Evolutionary conservation across 2,329 filamentous ascomycete genomes (phyloP).

Genomic region (Aspergillus carbonarius): DNA sequence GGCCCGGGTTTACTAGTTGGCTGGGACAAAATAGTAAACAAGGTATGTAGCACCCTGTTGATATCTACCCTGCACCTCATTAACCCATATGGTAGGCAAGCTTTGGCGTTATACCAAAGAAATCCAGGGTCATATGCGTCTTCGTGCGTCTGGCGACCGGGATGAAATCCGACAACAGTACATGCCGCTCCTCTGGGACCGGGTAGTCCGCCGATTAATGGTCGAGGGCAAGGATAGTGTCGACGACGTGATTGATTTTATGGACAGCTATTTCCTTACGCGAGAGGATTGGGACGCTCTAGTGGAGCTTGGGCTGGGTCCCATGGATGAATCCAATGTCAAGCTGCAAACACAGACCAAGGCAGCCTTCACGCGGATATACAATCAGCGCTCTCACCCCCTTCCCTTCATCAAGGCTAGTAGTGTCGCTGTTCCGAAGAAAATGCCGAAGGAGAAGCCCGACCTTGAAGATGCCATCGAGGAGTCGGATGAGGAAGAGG

Average conservation of each 20-base stretch:
- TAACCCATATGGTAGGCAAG: conserved; percentile 45
- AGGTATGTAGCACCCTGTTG: conserved; percentile 50
- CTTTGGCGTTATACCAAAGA: conserved; percentile 82
- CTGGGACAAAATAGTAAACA: conserved; percentile 92
- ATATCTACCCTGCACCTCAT: not conserved
- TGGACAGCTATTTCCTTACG: conserved; percentile 96
- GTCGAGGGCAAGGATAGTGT: conserved; percentile 79
- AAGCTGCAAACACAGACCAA: conserved; percentile 85
- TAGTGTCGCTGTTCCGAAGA: conserved; percentile 70
- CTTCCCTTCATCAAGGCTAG: conserved; percentile 95
- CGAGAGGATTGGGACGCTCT: conserved; percentile 93
- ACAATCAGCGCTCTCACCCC: conserved; percentile 83
- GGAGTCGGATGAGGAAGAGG: conserved; percentile 75
- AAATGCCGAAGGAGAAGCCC: conserved; percentile 70
- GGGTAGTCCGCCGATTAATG: conserved; percentile 72
- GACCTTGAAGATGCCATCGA: conserved; percentile 96
- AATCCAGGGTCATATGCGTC: conserved; percentile 94
- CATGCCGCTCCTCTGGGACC: conserved; percentile 80
- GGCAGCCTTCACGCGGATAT: conserved; percentile 83
- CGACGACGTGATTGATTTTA: conserved; percentile 80
- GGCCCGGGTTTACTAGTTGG: conserved; percentile 82
- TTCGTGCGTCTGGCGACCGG: conserved; percentile 83
- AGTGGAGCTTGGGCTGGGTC: conserved; percentile 83
- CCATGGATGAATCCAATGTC: conserved; percentile 71
- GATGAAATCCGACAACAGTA: conserved; percentile 96